Conservation (phyloP, 2,329 filamentous ascomycete genomes). For the Phaeosphaeriaceae sp. region DNA sequence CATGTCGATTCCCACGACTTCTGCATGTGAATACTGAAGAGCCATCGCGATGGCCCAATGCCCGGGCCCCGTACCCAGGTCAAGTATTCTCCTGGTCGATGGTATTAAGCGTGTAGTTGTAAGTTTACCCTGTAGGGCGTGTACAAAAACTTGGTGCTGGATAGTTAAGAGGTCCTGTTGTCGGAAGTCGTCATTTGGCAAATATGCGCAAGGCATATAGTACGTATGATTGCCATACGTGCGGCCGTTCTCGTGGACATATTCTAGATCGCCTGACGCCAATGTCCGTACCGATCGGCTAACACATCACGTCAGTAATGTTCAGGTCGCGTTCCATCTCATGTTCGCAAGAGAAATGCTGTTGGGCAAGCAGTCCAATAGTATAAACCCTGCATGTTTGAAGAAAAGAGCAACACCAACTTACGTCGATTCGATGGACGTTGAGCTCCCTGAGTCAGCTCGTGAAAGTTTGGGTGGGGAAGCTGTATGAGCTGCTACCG, state of each 20-base stretch:
- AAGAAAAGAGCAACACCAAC: no score
- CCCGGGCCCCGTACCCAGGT: slow-evolving; percentile 57
- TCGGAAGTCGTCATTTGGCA: slow-evolving; percentile 56
- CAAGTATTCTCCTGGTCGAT: slow-evolving; percentile 39
- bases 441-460: slow-evolving; percentile 41
- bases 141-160: slow-evolving; percentile 67
- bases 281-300: slow-evolving; percentile 47
- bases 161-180: slow-evolving; percentile 69
- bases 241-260: slow-evolving; percentile 66
- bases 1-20: slow-evolving; percentile 58
- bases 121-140: slow-evolving; percentile 43
- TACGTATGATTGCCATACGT: slow-evolving; percentile 67
- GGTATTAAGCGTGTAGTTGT: slow-evolving; percentile 42
- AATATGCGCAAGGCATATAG: slow-evolving; percentile 64
- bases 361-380: no score
- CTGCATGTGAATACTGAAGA: slow-evolving; percentile 50
- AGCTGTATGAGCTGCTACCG: slow-evolving; percentile 44
- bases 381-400: no score
- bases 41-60: slow-evolving; percentile 59
- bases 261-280: slow-evolving; percentile 59
- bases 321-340: background rate
- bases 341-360: no score
- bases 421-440: slow-evolving; percentile 44
- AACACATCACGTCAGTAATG: slow-evolving; percentile 8
- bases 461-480: slow-evolving; percentile 42